Evolutionary conservation across 306 rosid species (phyloP), one percentile per base, ranked within the genome.

Genomic region (Purshia tridentata): DNA sequence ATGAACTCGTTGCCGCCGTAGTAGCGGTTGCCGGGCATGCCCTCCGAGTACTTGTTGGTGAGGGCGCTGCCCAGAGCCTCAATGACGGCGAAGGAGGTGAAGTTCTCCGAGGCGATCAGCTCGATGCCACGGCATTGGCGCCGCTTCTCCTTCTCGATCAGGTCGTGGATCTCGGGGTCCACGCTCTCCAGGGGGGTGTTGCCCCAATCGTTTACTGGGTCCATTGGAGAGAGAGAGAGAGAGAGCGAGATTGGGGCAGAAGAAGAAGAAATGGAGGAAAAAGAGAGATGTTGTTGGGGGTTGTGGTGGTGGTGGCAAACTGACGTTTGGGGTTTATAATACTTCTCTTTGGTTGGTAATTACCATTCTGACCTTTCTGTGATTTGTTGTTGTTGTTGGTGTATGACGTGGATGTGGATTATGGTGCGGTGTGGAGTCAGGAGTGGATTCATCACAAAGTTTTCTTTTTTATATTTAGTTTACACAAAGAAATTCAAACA

Each of bases 11-110:
- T 92, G 2, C 98, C 98, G 2, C 98, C 98, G 75, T 92, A 92
- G 86, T 92, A 92, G 19, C 98, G 92, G 78, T 88, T 88, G 0
- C 98, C 98, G 14, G 98, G 98, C 86, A 92, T 85, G 14, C 98
- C 98, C 11, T 92, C 98, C 15, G 98, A 92, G 87, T 92, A 92
- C 46, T 92, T 92, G 88, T 92, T 92, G 64, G 98, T 92, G 41
- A 92, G 62, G 73, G 98, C 90, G 22, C 92, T 86, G 2, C 98
- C 98, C 7, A 92, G 91, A 0, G 98, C 98, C 19, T 90, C 92
- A n/a, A 92, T 90, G 46, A 92, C 98, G 15, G 98, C 98, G 82
- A 90, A 92, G 63, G 98, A 92, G 23, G 98, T 92, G 91, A 92
- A 92, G 62, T 92, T 92, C 62, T 92, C 98, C 0, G 98, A 92